Evolutionary conservation across 2,329 filamentous ascomycete genomes (phyloP).

Genomic region (Colletotrichum higginsianum): DNA sequence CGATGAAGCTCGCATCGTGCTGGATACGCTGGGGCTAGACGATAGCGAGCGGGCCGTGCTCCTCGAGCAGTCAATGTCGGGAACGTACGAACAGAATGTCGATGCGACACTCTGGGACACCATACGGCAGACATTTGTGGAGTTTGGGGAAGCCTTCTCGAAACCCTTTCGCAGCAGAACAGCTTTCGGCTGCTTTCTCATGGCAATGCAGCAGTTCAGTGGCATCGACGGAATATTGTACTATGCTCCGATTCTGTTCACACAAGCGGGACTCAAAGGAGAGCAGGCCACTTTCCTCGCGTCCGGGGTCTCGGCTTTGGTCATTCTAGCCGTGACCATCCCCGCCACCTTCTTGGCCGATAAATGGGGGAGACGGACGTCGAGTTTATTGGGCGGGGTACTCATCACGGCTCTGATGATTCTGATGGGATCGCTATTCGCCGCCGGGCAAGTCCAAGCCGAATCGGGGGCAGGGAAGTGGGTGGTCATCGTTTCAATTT

Average conservation of each 20-base stretch:
- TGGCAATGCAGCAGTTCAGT: constrained; percentile 72
- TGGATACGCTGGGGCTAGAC: constrained; percentile 59
- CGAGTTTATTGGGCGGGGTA: constrained; percentile 67
- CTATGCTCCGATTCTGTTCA: constrained; percentile 73
- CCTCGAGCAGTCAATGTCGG: constrained; percentile 36
- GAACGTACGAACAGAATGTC: constrained; percentile 45
- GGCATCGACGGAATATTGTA: constrained; percentile 75
- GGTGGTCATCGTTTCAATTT: constrained; percentile 67
- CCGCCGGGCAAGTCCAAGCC: constrained; percentile 55
- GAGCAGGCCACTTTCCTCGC: constrained; percentile 69
- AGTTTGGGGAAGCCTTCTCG: constrained; percentile 46
- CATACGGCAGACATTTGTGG: constrained; percentile 48
- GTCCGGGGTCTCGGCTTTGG: constrained; percentile 70
- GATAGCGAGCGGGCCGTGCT: constrained; percentile 60
- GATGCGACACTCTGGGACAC: constrained; percentile 50
- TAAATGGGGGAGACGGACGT: constrained; percentile 68
- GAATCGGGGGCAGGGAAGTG: constrained; percentile 58
- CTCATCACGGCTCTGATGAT: constrained; percentile 66
- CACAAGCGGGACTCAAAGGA: constrained; percentile 70
- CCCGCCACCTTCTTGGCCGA: constrained; percentile 70
- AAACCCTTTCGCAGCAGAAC: constrained; percentile 60
- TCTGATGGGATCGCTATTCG: constrained; percentile 67
- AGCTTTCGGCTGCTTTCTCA: constrained; percentile 68
- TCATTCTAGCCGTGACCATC: constrained; percentile 69
- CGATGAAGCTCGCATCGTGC: constrained; percentile 59